Conservation (phyloP, 2,329 filamentous ascomycete genomes). For the Aspergillus niger region DNA sequence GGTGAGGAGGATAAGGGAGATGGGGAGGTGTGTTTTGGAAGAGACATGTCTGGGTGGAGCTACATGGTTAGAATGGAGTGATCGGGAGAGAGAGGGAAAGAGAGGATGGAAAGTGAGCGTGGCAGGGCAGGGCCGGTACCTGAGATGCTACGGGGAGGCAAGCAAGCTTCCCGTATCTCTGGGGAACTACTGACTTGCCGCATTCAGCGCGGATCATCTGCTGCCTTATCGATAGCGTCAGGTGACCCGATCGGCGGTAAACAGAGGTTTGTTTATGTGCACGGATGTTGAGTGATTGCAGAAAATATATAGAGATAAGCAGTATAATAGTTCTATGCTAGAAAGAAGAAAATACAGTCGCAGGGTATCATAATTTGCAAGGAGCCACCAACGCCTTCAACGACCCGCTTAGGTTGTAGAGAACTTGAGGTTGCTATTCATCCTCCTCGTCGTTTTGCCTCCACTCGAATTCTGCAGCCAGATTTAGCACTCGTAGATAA, state of each 20-base stretch:
- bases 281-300: background rate
- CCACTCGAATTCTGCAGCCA: constrained; percentile 54
- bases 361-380: constrained; percentile 23
- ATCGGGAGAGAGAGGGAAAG: background rate
- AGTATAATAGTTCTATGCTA: constrained; percentile 10
- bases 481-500: constrained; percentile 18
- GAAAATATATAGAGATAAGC: background rate
- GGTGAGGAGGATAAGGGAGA: constrained; percentile 32
- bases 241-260: constrained; percentile 1
- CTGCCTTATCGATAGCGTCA: constrained; percentile 34
- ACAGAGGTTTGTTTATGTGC: background rate
- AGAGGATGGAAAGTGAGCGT: no score
- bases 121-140: background rate
- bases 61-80: constrained; percentile 33
- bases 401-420: background rate
- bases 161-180: background rate
- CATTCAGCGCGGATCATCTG: constrained; percentile 14
- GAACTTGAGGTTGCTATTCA: background rate
- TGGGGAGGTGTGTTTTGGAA: constrained; percentile 30
- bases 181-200: background rate
- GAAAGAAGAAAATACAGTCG: constrained; percentile 10
- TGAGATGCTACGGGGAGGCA: background rate
- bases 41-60: constrained; percentile 37
- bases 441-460: constrained; percentile 42
- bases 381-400: constrained; percentile 13